A percentile compares a stretch with the other conserved stretches of the same genome.
Conservation (phyloP, 257 asterid species). For the Anisodus acutangulus region DNA sequence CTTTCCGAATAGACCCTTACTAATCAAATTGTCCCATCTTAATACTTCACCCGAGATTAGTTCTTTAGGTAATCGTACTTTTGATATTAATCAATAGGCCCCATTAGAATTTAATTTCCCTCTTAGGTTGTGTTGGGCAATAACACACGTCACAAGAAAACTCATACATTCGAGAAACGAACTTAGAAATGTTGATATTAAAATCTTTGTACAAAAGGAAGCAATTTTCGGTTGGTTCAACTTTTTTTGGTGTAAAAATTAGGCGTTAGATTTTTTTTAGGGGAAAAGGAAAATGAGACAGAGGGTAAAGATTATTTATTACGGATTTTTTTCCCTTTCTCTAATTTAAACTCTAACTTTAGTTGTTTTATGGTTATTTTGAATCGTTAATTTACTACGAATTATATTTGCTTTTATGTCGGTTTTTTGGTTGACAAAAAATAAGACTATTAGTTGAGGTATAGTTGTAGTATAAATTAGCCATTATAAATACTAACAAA, state of each 20-base stretch:
- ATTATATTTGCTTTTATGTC: no score
- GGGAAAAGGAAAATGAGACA: neutral
- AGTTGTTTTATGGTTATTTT: no score
- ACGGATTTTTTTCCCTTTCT: no score
- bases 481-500: neutral
- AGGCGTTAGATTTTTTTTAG: neutral
- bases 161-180: neutral
- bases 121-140: neutral
- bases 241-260: neutral
- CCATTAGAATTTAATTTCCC: neutral
- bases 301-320: neutral
- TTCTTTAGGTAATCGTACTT: neutral
- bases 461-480: no score
- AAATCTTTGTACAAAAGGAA: neutral
- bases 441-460: no score
- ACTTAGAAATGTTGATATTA: neutral
- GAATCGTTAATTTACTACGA: no score
- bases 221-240: neutral
- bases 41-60: neutral
- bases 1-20: no score
- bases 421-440: no score
- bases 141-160: slow-evolving; percentile 9
- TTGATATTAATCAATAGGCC: neutral
- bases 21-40: neutral
- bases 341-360: no score